Evolutionary conservation across 2,329 filamentous ascomycete genomes (phyloP).

Genomic region (Eurotiales sp.): DNA sequence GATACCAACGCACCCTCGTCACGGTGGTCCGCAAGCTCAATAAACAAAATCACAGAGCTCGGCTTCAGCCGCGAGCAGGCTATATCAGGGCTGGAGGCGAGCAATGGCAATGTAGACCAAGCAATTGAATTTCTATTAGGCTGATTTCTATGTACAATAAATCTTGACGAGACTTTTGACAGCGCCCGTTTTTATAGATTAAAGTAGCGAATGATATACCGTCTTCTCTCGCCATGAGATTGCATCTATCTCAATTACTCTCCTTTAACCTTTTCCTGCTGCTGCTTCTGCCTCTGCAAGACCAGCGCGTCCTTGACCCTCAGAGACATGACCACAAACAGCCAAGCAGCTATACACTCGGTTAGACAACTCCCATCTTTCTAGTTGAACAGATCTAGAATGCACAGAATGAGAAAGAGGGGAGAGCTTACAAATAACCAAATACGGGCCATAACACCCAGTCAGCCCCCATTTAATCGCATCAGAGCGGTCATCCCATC

Average conservation of each 20-base stretch:
- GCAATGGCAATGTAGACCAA: slow-evolving; percentile 79
- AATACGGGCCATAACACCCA: slow-evolving; percentile 56
- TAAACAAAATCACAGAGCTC: slow-evolving; percentile 72
- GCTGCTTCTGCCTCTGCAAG: slow-evolving; percentile 1
- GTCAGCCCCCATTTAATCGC: slow-evolving; percentile 49
- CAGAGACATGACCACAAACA: slow-evolving; percentile 7
- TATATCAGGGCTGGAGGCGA: slow-evolving; percentile 74
- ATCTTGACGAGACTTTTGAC: background rate
- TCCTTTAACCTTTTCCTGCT: background rate
- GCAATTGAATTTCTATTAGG: slow-evolving; percentile 71
- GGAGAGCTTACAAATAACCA: slow-evolving; percentile 49
- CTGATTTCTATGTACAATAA: slow-evolving; percentile 4
- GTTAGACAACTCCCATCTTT: slow-evolving; percentile 5
- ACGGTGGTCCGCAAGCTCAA: slow-evolving; percentile 57
- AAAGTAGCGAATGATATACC: background rate
- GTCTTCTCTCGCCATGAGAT: background rate
- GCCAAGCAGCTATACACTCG: slow-evolving; percentile 14
- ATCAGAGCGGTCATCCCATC: slow-evolving; percentile 49
- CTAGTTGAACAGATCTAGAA: background rate
- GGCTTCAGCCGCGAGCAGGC: slow-evolving; percentile 75
- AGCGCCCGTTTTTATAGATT: background rate
- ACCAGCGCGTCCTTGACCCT: slow-evolving; percentile 10
- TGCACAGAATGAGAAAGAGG: background rate
- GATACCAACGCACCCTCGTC: slow-evolving; percentile 25
- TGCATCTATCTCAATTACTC: background rate